Percentiles rank a stretch among this genome's conserved stretches.
Conservation (phyloP, 306 rosid genomes). For the Rosa lucieae region DNA sequence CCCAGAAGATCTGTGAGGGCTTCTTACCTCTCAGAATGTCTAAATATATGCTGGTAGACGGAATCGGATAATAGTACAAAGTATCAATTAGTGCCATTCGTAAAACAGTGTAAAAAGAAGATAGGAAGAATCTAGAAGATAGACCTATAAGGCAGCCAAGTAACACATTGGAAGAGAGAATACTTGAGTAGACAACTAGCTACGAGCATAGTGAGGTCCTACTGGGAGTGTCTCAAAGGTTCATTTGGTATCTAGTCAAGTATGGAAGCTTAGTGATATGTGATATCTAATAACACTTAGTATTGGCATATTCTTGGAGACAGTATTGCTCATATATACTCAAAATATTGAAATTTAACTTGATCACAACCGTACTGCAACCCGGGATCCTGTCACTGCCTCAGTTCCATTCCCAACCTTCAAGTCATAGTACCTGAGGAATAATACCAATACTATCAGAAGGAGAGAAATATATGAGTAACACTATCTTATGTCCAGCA, state of each 20-base stretch:
- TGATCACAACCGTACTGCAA: constrained; percentile 91
- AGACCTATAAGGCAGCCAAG: background rate
- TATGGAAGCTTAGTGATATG: background rate
- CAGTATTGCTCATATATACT: background rate
- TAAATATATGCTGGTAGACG: background rate
- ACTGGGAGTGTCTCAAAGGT: background rate
- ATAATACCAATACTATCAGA: constrained; percentile 13
- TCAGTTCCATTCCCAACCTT: constrained; percentile 81
- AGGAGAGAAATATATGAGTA: background rate
- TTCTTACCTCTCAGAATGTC: constrained; percentile 1
- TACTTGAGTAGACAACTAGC: background rate
- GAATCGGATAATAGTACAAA: background rate
- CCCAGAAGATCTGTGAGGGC: background rate
- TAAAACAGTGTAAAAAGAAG: background rate
- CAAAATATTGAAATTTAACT: constrained; percentile 44
- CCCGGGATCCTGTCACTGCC: constrained; percentile 95
- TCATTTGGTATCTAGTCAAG: background rate
- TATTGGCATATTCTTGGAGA: background rate
- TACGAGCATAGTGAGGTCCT: background rate
- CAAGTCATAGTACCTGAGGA: constrained; percentile 90
- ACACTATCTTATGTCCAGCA: background rate
- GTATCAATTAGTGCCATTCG: background rate
- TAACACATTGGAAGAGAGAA: background rate
- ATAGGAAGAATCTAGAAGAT: background rate
- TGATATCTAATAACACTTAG: background rate